phyloP scores from a whole-genome alignment of 352 stramenopile species.

The Phytophthora boehmeriae region DNA sequence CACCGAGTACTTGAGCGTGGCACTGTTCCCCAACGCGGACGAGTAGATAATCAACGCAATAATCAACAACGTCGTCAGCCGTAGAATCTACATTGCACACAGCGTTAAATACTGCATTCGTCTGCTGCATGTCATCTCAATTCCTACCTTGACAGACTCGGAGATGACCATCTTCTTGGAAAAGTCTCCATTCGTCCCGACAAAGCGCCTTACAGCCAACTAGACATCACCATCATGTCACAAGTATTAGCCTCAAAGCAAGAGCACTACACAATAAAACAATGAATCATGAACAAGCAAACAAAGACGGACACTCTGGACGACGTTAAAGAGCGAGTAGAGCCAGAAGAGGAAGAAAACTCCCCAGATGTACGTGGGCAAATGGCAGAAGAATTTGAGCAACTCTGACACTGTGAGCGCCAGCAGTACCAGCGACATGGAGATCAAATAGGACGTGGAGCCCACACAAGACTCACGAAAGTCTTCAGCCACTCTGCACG shows the following conservation, averaged over 20 bases:
- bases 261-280: not conserved
- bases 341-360: slow-evolving; percentile 90
- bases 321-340: slow-evolving; percentile 90
- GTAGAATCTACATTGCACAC: slow-evolving; percentile 57
- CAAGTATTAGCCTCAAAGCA: not conserved
- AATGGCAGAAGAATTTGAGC: slow-evolving; percentile 67
- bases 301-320: slow-evolving; percentile 70
- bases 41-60: slow-evolving; percentile 89
- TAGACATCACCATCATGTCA: slow-evolving; percentile 32
- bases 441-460: slow-evolving; percentile 88
- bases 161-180: slow-evolving; percentile 91
- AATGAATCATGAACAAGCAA: not conserved
- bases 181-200: slow-evolving; percentile 76
- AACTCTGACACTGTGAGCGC: slow-evolving; percentile 65
- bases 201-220: slow-evolving; percentile 80
- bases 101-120: not conserved
- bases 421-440: slow-evolving; percentile 70
- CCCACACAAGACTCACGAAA: slow-evolving; percentile 78
- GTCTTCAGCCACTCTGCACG: slow-evolving; percentile 73
- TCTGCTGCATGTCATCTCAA: not conserved
- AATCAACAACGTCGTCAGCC: slow-evolving; percentile 76
- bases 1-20: slow-evolving; percentile 84
- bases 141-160: slow-evolving; percentile 82
- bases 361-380: slow-evolving; percentile 89
- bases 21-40: slow-evolving; percentile 70